A percentile compares a stretch with the other conserved stretches of the same genome.
Conservation (phyloP, 768 basidiomycete species). For the Postia placenta region DNA sequence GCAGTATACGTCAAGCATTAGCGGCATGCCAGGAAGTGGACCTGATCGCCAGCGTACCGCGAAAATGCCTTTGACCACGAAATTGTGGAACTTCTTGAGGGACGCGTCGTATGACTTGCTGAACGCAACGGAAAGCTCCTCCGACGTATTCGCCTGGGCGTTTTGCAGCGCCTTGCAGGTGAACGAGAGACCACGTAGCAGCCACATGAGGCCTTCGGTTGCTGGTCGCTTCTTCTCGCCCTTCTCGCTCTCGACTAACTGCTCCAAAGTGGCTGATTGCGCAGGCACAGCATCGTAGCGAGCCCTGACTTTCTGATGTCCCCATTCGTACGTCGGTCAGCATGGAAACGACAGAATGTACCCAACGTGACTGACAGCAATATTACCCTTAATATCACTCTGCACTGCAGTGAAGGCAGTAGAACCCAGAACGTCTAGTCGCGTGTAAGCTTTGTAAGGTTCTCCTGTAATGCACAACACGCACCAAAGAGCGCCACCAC, state of each 20-base stretch:
- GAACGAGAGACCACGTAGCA: constrained; percentile 86
- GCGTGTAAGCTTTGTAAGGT: background rate
- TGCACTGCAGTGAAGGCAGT: constrained; percentile 81
- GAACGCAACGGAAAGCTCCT: constrained; percentile 72
- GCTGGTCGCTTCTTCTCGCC: constrained; percentile 81
- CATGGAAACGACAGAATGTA: constrained; percentile 3
- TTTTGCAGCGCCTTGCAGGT: constrained; percentile 76
- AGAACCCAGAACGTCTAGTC: constrained; percentile 76
- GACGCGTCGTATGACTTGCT: constrained; percentile 74
- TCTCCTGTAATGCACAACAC: constrained; percentile 21
- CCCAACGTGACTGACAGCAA: constrained; percentile 52
- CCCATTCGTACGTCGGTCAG: background rate
- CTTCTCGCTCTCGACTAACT: constrained; percentile 79
- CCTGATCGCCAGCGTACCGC: constrained; percentile 31
- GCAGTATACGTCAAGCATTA: background rate
- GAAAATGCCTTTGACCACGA: constrained; percentile 55
- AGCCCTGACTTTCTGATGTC: constrained; percentile 77
- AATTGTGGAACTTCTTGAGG: constrained; percentile 81
- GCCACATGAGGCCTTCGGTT: constrained; percentile 91
- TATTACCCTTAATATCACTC: constrained; percentile 86
- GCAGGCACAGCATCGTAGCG: constrained; percentile 65
- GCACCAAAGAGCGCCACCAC: constrained; percentile 88
- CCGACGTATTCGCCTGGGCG: constrained; percentile 54
- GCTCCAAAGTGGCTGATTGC: constrained; percentile 73
- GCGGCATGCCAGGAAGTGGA: background rate